Evolutionary conservation across 805 yeast species (phyloP).

Genomic region (Wickerhamiella sergipiensis): DNA sequence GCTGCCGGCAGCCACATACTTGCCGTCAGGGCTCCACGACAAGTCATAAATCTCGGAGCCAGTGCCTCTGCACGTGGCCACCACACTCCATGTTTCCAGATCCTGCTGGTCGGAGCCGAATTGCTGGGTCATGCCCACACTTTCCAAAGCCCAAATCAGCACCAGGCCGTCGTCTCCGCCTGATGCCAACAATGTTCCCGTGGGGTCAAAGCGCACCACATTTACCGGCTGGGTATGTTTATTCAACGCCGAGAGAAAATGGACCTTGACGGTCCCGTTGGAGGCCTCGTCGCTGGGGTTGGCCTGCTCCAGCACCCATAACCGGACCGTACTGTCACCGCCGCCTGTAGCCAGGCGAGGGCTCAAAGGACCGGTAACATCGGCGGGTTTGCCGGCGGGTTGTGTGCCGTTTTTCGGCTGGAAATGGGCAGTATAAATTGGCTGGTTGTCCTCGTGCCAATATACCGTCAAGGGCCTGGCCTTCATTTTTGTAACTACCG

Average conservation of each 20-base stretch:
- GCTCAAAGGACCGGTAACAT: not conserved
- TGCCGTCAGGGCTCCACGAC: constrained; percentile 82
- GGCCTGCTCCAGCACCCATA: constrained; percentile 23
- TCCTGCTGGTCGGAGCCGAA: constrained; percentile 33
- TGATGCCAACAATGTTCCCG: constrained; percentile 61
- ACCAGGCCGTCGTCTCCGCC: constrained; percentile 95
- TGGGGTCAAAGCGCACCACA: constrained; percentile 65
- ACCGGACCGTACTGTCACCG: constrained; percentile 80
- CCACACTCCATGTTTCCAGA: constrained; percentile 61
- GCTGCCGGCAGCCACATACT: constrained; percentile 69
- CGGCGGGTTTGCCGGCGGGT: constrained; percentile 9
- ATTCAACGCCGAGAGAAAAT: constrained; percentile 64
- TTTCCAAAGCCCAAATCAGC: constrained; percentile 52
- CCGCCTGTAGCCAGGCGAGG: constrained; percentile 75
- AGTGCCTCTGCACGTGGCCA: constrained; percentile 33
- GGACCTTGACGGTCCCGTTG: constrained; percentile 28
- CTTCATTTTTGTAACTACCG: constrained; percentile 14
- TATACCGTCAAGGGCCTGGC: constrained; percentile 28
- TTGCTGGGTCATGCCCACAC: constrained; percentile 19
- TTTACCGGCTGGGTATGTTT: constrained; percentile 94
- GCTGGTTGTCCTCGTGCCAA: constrained; percentile 32
- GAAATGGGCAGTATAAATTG: constrained; percentile 28
- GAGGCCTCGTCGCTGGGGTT: constrained; percentile 9
- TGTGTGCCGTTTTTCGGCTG: constrained; percentile 19
- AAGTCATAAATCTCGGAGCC: constrained; percentile 77